Evolutionary conservation across 2,329 filamentous ascomycete species (phyloP), one percentile per base, ranked within the genome.

Genomic region (Aspergillus sp.): DNA sequence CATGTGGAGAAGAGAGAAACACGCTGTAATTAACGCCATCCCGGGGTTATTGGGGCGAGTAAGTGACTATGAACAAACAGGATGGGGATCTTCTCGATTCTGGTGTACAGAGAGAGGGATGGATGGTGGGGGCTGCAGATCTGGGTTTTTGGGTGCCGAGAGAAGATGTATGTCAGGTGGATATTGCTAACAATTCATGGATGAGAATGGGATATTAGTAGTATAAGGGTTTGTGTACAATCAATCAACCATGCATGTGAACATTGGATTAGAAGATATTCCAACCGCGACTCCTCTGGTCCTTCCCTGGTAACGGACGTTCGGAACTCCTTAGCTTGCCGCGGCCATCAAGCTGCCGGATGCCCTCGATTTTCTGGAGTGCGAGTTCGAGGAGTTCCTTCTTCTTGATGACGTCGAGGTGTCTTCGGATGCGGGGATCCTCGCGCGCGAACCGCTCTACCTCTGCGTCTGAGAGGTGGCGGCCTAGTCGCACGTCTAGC

Each of bases 311-410:
- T 53, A 71, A 66, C 23, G 71, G 68, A 39, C 75, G 72, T 41
- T 79, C 70, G 53, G 69, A 66, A 50, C 67, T 70, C 19, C 80
- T 77, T 31, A 85, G 81, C 69, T 86, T 86, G 64, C 89, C 88
- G 54, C 89, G 80, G 9, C 88, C 88, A 69, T 98, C 93, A 8
- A 99, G 80, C 68, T 93, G 89, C 58, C 90, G 83, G 67, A 99
- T 77, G 57, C 90, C 89, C 73, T 98, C 93, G 85, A 99, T 98
- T 82, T 99, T 98, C 72, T 91, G 89, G 31, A 99, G 81, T 5
- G 96, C 95, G 56, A 97, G 80, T 78, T 99, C 93, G 4, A 99
- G 83, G 58, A 97, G 81, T 69, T 97, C 93, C 77, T 99, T 99
- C 64, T 93, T 84, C 62, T 88, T 85, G 64, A 98, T 96, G 23